Evolutionary conservation across 2,329 filamentous ascomycete species (phyloP).

Genomic region (Xylaria sp.): DNA sequence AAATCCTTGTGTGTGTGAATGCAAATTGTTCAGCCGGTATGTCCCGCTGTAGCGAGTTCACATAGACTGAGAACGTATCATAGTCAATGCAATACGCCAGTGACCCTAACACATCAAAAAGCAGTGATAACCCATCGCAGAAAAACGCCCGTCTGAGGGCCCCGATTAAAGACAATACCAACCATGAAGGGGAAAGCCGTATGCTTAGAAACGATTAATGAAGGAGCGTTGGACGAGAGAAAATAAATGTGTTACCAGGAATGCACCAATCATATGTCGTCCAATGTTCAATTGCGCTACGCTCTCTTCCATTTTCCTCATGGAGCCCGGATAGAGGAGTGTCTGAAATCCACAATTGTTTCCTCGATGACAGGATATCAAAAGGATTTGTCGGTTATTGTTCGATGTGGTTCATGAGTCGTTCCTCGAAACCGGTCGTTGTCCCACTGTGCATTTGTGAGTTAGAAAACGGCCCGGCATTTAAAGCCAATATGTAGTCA

Average conservation of each 20-base stretch:
- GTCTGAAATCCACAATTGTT: not conserved
- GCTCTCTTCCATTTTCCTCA: not conserved
- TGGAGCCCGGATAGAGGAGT: not conserved
- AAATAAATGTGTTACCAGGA: slow-evolving; percentile 11
- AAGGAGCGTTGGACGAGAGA: not conserved
- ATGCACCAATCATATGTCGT: slow-evolving; percentile 1
- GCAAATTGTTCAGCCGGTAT: slow-evolving; percentile 5
- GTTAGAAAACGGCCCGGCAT: slow-evolving; percentile 22
- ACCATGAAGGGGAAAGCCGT: not conserved
- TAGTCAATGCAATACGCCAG: slow-evolving; percentile 26
- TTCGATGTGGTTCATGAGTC: not conserved
- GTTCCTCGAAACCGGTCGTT: not conserved
- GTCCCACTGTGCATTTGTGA: slow-evolving; percentile 1
- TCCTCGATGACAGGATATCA: not conserved
- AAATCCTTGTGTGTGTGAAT: slow-evolving; percentile 2
- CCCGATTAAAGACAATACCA: slow-evolving; percentile 15
- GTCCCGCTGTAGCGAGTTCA: not conserved
- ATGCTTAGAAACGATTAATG: slow-evolving; percentile 2
- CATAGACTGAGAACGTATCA: slow-evolving; percentile 9
- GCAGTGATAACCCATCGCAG: slow-evolving; percentile 1
- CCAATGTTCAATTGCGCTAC: not conserved
- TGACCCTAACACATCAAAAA: slow-evolving; percentile 3
- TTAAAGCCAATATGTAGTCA: slow-evolving; percentile 25
- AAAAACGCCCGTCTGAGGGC: not conserved
- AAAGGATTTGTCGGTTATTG: not conserved